phyloP scores from a whole-genome alignment of 2,329 filamentous ascomycete species.

The Ascochyta fabae region DNA sequence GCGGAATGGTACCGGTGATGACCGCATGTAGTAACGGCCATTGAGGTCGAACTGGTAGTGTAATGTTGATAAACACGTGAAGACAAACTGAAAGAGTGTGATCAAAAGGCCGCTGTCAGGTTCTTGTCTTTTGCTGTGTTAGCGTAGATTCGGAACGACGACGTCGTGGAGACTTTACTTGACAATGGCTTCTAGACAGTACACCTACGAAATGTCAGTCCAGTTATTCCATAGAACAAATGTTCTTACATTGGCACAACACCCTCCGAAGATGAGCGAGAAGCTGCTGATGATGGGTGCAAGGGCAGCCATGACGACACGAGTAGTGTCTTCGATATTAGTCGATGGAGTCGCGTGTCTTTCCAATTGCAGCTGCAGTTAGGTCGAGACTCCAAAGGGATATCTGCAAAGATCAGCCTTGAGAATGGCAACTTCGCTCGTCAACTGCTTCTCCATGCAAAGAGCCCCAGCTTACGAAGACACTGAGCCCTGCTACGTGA shows the following conservation, averaged over 20 bases:
- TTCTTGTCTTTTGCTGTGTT: conserved; percentile 67
- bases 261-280: conserved; percentile 90
- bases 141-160: conserved; percentile 9
- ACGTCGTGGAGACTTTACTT: conserved; percentile 68
- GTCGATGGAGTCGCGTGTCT: neutral
- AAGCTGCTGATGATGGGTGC: conserved; percentile 65
- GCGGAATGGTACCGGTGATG: conserved; percentile 79
- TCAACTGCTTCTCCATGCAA: neutral
- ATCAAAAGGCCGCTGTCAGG: conserved; percentile 79
- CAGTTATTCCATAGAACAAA: neutral
- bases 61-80: conserved; percentile 68
- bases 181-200: conserved; percentile 91
- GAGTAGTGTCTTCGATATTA: neutral
- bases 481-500: neutral
- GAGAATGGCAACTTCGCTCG: neutral
- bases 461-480: neutral
- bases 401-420: neutral
- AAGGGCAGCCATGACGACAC: conserved; percentile 40
- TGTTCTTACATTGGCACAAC: conserved; percentile 81
- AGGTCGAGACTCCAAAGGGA: neutral
- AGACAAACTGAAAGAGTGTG: conserved; percentile 58
- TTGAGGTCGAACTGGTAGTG: conserved; percentile 57
- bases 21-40: conserved; percentile 74
- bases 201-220: conserved; percentile 67
- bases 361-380: neutral